Evolutionary conservation across 345 rosid genomes (phyloP), one percentile per base, ranked within the genome.

Genomic region (Capsella bursapastoris): DNA sequence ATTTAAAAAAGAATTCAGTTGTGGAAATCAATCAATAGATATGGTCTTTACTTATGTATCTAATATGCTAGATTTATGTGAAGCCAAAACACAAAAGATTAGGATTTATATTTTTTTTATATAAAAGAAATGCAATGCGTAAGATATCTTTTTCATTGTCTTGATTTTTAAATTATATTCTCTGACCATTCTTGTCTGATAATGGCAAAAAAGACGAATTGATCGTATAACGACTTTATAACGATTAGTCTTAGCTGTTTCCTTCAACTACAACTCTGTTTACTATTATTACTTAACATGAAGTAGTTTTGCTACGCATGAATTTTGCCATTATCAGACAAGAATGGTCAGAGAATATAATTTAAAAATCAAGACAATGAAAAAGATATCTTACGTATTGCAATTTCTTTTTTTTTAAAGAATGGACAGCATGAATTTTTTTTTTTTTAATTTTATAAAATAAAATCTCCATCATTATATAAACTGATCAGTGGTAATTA

Each of bases 211-310:
- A 14, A 1, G 15, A 31, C 11, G 6, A 50, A 38, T 51, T 16
- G n/a, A 71, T 44, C 4, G 37, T 34, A 43, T 3, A 44, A 15
- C 55, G 32, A 64, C 25, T 22, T 22, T 38, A 2, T n/a, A n/a
- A 47, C 51, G 2, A 47, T 12, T 14, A 53, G 57, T 69, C 65
- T 44, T 12, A 76, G 64, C 69, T 68, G 74, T 61, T 51, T 61
- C 15, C 32, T 61, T 76, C 79, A 15, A 44, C 41, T 61, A 40
- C 68, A 60, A 29, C 70, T 68, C 47, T 5, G 4, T 34, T 34
- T 34, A 6, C 25, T 34, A 8, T 34, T 62, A 35, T 49, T 44
- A 69, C 68, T 52, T 58, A 31, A 38, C 9, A 15, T 47, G 47
- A 51, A 40, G 16, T 34, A 22, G 25, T 66, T 38, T 47, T 45